Conservation (phyloP, 2,329 filamentous ascomycete species). For the Sphaerulina vaccinii region DNA sequence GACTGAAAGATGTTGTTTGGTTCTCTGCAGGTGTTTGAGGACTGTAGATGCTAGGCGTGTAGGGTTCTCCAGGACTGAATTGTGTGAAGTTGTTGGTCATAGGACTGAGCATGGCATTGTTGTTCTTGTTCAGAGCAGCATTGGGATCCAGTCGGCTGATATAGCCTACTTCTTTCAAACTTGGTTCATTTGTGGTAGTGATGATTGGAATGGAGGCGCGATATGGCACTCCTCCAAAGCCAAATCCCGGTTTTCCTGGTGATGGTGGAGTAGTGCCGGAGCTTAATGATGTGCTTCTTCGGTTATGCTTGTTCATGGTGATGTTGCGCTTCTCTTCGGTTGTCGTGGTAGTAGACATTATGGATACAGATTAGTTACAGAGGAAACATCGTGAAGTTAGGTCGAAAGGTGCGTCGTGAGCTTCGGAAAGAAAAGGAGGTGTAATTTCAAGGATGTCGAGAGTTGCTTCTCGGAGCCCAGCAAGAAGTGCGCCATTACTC, state of each 20-base stretch:
- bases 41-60: slow-evolving; percentile 4
- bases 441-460: no score
- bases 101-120: neutral
- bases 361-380: no score
- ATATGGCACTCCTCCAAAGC: slow-evolving; percentile 6
- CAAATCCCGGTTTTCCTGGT: neutral
- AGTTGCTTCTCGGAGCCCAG: no score
- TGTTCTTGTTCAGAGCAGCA: neutral
- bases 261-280: no score
- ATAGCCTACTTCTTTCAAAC: neutral
- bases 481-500: no score
- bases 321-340: neutral
- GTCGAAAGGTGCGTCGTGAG: no score
- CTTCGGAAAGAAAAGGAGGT: no score
- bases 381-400: no score
- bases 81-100: neutral
- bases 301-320: neutral
- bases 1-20: neutral
- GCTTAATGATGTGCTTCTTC: no score
- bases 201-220: neutral
- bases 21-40: neutral
- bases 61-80: neutral
- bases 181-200: neutral
- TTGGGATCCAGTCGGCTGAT: neutral
- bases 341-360: neutral